Evolutionary conservation across 2,329 filamentous ascomycete genomes (phyloP), one percentile per base, ranked within the genome.

Genomic region (Nemania abortiva): DNA sequence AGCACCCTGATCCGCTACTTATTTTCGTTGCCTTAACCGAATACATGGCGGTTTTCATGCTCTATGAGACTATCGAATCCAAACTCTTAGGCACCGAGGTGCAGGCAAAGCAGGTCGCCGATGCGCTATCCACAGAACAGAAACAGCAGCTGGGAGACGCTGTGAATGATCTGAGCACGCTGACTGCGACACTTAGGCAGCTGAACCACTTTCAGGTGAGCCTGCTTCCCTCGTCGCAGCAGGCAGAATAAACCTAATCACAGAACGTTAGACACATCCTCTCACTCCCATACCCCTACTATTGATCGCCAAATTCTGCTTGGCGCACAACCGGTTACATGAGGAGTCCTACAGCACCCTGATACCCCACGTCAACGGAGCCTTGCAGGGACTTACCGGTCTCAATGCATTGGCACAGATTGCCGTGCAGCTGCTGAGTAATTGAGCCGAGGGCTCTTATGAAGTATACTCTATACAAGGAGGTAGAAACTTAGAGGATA

Each of bases 281-380:
- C 54, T 69, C 22, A 69, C 67, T 6, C 62, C 67, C 10, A 69
- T 69, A 52, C 67, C 56, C 42, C 63, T 69, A n/a, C 34, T 69
- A 6, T 31, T 57, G 37, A 55, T 50, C 20, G 62, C 67, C 27
- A 58, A 54, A 42, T 69, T 66, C 15, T 57, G 54, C n/a, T n/a
- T 57, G 34, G n/a, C 7, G 11, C 50, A 54, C 50, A 34, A 34
- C 31, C 31, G 31, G 4, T 34, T 34, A 9, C 31, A 34, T 34
- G 31, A 34, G 31, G 31, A 34, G 31, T 34, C 31, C 31, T 34
- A 34, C 31, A 34, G 31, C 31, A 34, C 31, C 9, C 31, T 34
- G 31, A 34, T 34, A 34, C 31, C 31, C 31, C 31, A 34, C 31
- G 9, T 34, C 9, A 4, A 34, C 9, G 9, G 5, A 34, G 31